phyloP scores from a whole-genome alignment of 1,139 yeast genomes.

The Kodamaea alishanica region DNA sequence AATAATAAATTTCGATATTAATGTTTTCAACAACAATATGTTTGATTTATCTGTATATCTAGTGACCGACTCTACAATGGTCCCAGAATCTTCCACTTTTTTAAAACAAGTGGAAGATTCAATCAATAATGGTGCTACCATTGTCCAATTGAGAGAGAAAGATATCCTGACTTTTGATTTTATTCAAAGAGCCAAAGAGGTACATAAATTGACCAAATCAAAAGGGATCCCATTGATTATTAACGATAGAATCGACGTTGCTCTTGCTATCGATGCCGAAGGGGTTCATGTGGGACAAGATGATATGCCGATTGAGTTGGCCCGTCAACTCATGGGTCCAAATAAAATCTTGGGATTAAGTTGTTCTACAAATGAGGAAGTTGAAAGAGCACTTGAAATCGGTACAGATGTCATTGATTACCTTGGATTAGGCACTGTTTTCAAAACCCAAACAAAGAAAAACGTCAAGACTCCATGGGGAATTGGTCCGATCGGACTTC shows the following conservation, averaged over 20 bases:
- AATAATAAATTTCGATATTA: neutral
- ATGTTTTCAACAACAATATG: neutral
- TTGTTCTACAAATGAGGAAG: slow-evolving; percentile 59
- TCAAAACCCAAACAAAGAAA: slow-evolving; percentile 68
- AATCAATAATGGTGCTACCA: slow-evolving; percentile 67
- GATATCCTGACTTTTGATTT: slow-evolving; percentile 65
- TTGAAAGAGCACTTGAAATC: slow-evolving; percentile 47
- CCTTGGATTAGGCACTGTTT: slow-evolving; percentile 84
- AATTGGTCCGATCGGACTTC: slow-evolving; percentile 65
- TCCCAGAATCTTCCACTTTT: slow-evolving; percentile 62
- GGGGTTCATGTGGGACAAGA: slow-evolving; percentile 95
- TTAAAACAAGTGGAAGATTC: slow-evolving; percentile 59
- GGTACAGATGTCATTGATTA: slow-evolving; percentile 61
- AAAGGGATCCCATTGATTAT: slow-evolving; percentile 74
- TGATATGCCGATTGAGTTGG: slow-evolving; percentile 68
- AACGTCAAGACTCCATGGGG: slow-evolving; percentile 42
- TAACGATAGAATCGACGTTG: slow-evolving; percentile 87
- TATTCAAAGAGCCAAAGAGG: slow-evolving; percentile 53
- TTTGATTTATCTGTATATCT: slow-evolving; percentile 67
- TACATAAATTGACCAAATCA: slow-evolving; percentile 58
- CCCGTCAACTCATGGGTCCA: slow-evolving; percentile 63
- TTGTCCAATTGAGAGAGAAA: slow-evolving; percentile 85
- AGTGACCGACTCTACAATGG: slow-evolving; percentile 78
- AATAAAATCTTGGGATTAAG: slow-evolving; percentile 79
- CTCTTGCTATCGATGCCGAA: slow-evolving; percentile 84